Evolutionary conservation across 441 rosid genomes (phyloP).

Genomic region (Pelargonium citronellum): DNA sequence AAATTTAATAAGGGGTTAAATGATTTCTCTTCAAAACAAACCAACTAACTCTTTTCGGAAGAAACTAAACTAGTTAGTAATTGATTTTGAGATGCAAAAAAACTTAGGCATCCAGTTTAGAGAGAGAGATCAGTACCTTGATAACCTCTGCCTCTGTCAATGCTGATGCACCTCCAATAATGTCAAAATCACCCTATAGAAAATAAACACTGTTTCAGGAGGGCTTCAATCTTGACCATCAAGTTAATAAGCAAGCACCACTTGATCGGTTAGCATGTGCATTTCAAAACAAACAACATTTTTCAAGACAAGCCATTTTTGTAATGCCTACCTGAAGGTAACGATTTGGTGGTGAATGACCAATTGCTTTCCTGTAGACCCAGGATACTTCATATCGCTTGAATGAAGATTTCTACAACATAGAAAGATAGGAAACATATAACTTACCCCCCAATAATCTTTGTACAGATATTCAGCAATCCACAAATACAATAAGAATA

Average conservation of each 20-base stretch:
- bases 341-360: conserved; percentile 90
- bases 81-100: background rate
- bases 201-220: conserved; percentile 20
- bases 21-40: too few species aligned
- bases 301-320: background rate
- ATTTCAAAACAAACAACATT: background rate
- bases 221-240: conserved; percentile 16
- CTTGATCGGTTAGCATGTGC: background rate
- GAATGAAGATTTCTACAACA: conserved; percentile 72
- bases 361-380: conserved; percentile 84
- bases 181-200: conserved; percentile 87
- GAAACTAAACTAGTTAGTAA: background rate
- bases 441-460: conserved; percentile 7
- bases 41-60: too few species aligned
- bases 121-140: conserved; percentile 45
- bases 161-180: conserved; percentile 82
- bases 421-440: background rate
- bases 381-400: conserved; percentile 77
- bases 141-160: conserved; percentile 88
- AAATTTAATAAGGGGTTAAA: too few species aligned
- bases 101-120: conserved; percentile 1
- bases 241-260: background rate
- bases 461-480: conserved; percentile 14
- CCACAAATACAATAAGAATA: conserved; percentile 1
- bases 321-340: conserved; percentile 63